Evolutionary conservation across 1,284 basidiomycete species (phyloP), one percentile per base, ranked within the genome.

Genomic region (Ustilago shanxiensis): DNA sequence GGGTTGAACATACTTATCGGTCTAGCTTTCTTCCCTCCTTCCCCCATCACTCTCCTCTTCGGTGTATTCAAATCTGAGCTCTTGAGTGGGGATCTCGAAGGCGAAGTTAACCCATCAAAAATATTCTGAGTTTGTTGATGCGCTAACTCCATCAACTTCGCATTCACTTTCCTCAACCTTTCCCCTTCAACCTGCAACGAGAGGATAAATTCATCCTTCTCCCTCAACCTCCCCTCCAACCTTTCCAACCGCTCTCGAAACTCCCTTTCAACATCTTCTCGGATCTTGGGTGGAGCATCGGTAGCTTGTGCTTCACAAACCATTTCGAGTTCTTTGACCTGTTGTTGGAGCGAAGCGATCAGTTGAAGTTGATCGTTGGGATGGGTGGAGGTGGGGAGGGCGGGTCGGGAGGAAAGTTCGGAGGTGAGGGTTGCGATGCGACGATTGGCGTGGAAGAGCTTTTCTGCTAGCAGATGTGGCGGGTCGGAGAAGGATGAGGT

Each of bases 231-330:
- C 31, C 50, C 33, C 28, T 74, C 47, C 20, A 81, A 41, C n/a
- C 26, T 66, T 0, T 45, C 37, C 7, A 83, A 28, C 10, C 60
- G 39, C 0, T 35, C 56, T 0, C 26, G 2, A 50, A 66, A 84
- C 52, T 83, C 82, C 13, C 67, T 52, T 44, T 80, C 81, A n/a
- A 83, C 81, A 41, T 83, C 83, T 61, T 83, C 83, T 16, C 81
- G 76, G 47, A 81, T 68, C 24, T 77, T 72, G 24, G 70, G 79
- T 16, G 81, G 78, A 2, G 82, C 77, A 20, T 80, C 76, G n/a
- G 45, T 37, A 1, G 74, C 69, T 55, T 82, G 80, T 2, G 75
- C 81, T 24, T 83, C 82, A 52, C 78, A 79, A 4, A 83, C 82
- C 6, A 79, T 74, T 68, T 83, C 82, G 14, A 83, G 73, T 58